Evolutionary conservation across 495 filamentous ascomycete species (phyloP), one percentile per base, ranked within the genome.

Genomic region (Penicillium roqueforti): DNA sequence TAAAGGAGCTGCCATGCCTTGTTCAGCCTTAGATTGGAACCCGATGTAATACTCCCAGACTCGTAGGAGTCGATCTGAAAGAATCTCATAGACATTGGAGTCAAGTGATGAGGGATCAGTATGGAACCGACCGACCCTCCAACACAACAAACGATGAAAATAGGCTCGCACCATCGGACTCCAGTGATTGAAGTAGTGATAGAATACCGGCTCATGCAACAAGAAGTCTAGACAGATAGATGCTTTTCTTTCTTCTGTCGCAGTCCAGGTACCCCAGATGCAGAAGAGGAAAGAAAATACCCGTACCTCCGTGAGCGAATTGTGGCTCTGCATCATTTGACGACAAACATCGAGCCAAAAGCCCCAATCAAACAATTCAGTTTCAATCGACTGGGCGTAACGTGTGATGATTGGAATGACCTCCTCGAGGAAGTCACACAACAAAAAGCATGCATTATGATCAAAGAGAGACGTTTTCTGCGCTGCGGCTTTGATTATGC

Each of bases 131-230:
- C 85, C 93, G 11, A 97, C 63, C 36, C 95, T 84, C 93, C 93
- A 98, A 71, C 92, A 96, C 14, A 96, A 68, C 32, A 98, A 68
- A 34, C 93, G 89, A 83, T 96, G 93, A 64, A 85, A 97, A 69
- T 97, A 98, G 16, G 91, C 88, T 55, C 93, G 82, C 25, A 96
- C 91, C 93, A 98, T 97, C 1, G 93, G 93, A 70, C 92, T 97
- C 93, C 93, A 98, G 66, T 97, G 91, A 64, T 86, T 91, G 73
- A 98, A 98, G 58, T 91, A 84, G 52, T 82, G 84, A 44, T 89
- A 83, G 68, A 97, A 97, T 14, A 85, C 76, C 36, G 86, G 79
- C 55, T 87, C 84, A 22, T 83, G 78, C n/a, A 98, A 64, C 28
- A 98, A 73, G 78, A 95, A 95, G 16, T 85, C 85, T 3, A 89